Evolutionary conservation across 1,139 yeast species (phyloP), one percentile per base, ranked within the genome.

Genomic region (Pichia sp.): DNA sequence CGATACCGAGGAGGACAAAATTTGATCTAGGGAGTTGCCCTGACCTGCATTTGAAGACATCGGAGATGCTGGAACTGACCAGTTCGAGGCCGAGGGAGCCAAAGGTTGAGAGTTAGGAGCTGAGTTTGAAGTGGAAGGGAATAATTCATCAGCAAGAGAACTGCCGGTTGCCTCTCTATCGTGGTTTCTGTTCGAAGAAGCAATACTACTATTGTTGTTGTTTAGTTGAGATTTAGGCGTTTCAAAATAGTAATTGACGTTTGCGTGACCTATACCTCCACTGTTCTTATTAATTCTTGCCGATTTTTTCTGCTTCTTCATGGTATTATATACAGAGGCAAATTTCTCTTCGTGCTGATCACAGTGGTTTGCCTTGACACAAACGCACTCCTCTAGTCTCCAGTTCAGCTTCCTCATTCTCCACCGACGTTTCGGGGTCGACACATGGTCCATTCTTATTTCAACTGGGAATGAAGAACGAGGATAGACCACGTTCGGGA

Each of bases 401-500:
- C 99, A 93, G 53, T 76, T 77, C 49, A 93, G 69, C 66, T 90
- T 87, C 50, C 97, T 77, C 91, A 95, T 85, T 67, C 95, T 78
- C 99, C 99, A 93, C 58, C 97, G 76, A 58, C 90, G 75, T 13
- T 70, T 72, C 18, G 66, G 61, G 40, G 75, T 70, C 1, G 85
- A 80, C 26, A 93, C 79, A 54, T 96, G 93, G 59, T 90, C 95
- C 60, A 95, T 70, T 58, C 83, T 80, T 63, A 93, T 72, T 63
- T 90, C 97, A 30, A 93, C 75, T 0, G 95, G 86, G 63, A 93
- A 88, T 0, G 84, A 75, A 0, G 96, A 86, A 62, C 87, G 85
- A 10, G 99, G 99, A 66, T 87, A 87, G 21, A 88, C 79, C 16
- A 89, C 96, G 57, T 87, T 87, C 2, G 99, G 99, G 46, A 93